A percentile compares a stretch with the other conserved stretches of the same genome.
Conservation (phyloP, 768 basidiomycete genomes). For the Termitomyces sp. region DNA sequence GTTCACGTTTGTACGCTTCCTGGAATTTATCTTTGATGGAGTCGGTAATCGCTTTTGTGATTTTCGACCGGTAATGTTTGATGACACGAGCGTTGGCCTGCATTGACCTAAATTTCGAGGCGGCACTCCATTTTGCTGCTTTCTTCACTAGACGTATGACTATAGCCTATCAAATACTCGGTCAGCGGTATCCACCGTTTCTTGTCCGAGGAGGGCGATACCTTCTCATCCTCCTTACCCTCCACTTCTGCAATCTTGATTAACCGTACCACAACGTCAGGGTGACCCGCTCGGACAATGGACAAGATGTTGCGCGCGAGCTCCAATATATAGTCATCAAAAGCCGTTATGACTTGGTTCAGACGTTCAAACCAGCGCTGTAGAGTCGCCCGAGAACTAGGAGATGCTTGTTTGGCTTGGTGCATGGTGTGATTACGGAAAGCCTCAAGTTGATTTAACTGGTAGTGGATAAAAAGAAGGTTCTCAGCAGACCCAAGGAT, state of each 20-base stretch:
- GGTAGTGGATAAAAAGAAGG: slow-evolving; percentile 86
- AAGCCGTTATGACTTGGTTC: slow-evolving; percentile 72
- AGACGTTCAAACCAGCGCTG: slow-evolving; percentile 83
- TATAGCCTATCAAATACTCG: slow-evolving; percentile 57
- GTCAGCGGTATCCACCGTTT: neutral
- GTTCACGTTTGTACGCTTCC: slow-evolving; percentile 56
- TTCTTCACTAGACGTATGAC: slow-evolving; percentile 94
- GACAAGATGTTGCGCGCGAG: slow-evolving; percentile 74
- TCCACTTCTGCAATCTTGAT: slow-evolving; percentile 94
- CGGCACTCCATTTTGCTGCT: slow-evolving; percentile 87
- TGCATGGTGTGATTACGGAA: slow-evolving; percentile 96
- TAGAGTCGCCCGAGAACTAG: slow-evolving; percentile 63
- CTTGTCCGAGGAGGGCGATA: slow-evolving; percentile 22
- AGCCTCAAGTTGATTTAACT: slow-evolving; percentile 86
- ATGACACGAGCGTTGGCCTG: slow-evolving; percentile 89
- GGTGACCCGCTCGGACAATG: slow-evolving; percentile 75
- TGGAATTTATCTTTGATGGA: slow-evolving; percentile 75
- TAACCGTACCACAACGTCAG: slow-evolving; percentile 86
- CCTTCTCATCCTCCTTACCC: slow-evolving; percentile 93
- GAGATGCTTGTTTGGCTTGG: slow-evolving; percentile 81
- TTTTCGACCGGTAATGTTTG: slow-evolving; percentile 93
- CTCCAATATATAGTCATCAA: slow-evolving; percentile 81
- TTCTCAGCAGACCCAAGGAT: slow-evolving; percentile 87
- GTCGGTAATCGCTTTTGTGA: slow-evolving; percentile 74
- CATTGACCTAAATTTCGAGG: slow-evolving; percentile 90